Base-by-base conservation (phyloP, 805 yeast genomes). In the Starmerella lactis-condensi region DNA sequence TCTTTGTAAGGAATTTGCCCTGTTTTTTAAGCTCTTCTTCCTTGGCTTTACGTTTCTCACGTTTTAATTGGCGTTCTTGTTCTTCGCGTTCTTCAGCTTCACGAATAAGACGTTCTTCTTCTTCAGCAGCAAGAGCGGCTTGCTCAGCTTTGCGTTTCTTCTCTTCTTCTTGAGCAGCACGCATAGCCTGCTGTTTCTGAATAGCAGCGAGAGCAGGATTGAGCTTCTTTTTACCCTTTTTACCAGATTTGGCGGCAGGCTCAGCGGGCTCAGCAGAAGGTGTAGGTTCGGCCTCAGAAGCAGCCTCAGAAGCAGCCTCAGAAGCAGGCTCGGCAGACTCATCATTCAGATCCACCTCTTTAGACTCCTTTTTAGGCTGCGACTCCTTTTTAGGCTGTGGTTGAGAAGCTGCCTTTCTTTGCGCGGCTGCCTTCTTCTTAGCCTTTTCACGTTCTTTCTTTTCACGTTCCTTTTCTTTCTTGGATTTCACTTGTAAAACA, bases 11-110 rank as follows among this genome's bases (percentile, higher is more conserved):
- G 33, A 74, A 71, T 52, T 89, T 89, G 50, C 99, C 99, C 58
- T 85, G 95, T 22, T 94, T 89, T 58, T 78, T 79, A 53, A 89
- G 69, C 58, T 79, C 85, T 48, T 89, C 98, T 43, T 69, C 75
- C 63, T 76, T 82, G 37, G 67, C 65, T 57, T 67, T 75, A 48
- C 85, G 95, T 52, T 70, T 77, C 56, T 89, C 98, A 48, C 72
- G 79, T 67, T 77, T 85, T 34, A 57, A 57, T n/a, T 44, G 43
- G 31, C 60, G 60, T 31, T 65, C 72, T 43, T 62, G 67, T 41
- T 66, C 75, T 44, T 60, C 67, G 21, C 58, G 45, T 37, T 60
- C 54, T 43, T 64, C 77, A 48, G 73, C 93, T 50, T 73, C 89
- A 43, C 62, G 73, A 25, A 58, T 62, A 4, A 58, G 58, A 15